These are phyloP conservation scores for Aphanocladium album DNA, from an alignment of 2,329 filamentous ascomycete species.

Conservation along the genomic window DNA sequence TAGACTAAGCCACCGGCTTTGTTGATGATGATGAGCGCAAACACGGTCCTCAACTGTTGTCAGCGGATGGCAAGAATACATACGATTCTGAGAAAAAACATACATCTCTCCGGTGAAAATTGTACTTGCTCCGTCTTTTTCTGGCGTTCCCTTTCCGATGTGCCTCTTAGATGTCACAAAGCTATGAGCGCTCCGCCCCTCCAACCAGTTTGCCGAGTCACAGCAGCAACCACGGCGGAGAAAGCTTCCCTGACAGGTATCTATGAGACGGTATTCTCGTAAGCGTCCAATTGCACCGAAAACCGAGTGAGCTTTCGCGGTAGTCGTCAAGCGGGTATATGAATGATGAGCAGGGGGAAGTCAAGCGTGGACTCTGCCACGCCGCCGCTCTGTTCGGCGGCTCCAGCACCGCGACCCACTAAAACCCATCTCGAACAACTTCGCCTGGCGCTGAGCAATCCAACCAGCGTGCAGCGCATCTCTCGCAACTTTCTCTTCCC, in stretches of 20 bases:
- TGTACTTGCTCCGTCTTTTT: background rate
- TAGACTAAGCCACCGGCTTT: slow-evolving; percentile 96
- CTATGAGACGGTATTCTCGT: background rate
- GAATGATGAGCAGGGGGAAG: slow-evolving; percentile 5
- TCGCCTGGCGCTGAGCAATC: background rate
- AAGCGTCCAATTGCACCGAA: background rate
- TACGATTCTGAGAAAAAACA: background rate
- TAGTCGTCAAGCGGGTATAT: background rate
- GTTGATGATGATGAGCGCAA: slow-evolving; percentile 95
- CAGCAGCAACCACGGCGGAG: background rate
- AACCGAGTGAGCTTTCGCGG: background rate
- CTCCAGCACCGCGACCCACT: slow-evolving; percentile 3
- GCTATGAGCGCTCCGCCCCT: background rate
- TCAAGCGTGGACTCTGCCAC: background rate
- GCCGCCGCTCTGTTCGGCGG: background rate
- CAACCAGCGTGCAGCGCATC: background rate
- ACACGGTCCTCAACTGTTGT: slow-evolving; percentile 67
- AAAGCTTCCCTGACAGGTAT: too few relatives aligned
- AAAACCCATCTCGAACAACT: slow-evolving; percentile 8
- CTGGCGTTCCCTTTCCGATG: background rate
- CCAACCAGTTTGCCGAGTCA: background rate
- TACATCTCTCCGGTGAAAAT: background rate
- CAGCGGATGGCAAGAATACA: background rate
- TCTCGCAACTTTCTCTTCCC: background rate
- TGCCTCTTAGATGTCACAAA: background rate